phyloP scores from a whole-genome alignment of 2,329 filamentous ascomycete species.

The Neonectria magnoliae region DNA sequence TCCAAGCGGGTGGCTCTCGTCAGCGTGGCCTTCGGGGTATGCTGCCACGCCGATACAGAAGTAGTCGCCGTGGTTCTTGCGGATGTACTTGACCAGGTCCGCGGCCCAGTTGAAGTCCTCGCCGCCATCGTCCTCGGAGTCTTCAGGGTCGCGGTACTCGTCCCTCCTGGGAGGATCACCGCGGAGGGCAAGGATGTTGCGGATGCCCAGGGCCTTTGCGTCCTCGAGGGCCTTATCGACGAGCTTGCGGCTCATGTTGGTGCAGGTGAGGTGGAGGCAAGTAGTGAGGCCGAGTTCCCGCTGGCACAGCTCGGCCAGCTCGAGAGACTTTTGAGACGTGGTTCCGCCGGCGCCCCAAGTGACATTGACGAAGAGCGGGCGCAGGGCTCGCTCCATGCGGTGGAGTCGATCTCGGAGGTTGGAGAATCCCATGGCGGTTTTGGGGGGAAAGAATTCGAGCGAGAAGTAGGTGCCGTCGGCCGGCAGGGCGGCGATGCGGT shows the following conservation, averaged over 20 bases:
- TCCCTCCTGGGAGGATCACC: conserved; percentile 91
- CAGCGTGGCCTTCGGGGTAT: conserved; percentile 95
- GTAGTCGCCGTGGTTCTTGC: conserved; percentile 86
- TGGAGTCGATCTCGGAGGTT: conserved; percentile 93
- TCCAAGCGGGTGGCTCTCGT: conserved; percentile 81
- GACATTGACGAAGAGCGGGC: conserved; percentile 94
- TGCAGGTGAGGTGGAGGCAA: conserved; percentile 95
- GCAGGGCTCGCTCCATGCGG: conserved; percentile 91
- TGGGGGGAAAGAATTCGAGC: conserved; percentile 98
- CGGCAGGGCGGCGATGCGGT: conserved; percentile 92
- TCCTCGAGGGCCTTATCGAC: conserved; percentile 92
- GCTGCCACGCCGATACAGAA: conserved; percentile 96
- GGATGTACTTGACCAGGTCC: conserved; percentile 91
- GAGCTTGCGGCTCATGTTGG: conserved; percentile 90
- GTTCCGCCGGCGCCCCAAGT: conserved; percentile 98
- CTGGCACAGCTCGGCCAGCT: conserved; percentile 95
- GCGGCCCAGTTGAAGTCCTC: conserved; percentile 89
- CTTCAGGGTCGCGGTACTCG: conserved; percentile 77
- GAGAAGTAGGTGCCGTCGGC: conserved; percentile 88
- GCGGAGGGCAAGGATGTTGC: conserved; percentile 91
- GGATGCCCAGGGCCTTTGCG: conserved; percentile 88
- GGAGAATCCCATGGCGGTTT: conserved; percentile 93
- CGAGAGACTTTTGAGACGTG: conserved; percentile 88
- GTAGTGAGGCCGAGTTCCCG: conserved; percentile 91
- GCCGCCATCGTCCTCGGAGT: conserved; percentile 69